A percentile compares a stretch with the other conserved stretches of the same genome.
Conservation (phyloP, 768 basidiomycete species). For the Strobilomyces confusus region DNA sequence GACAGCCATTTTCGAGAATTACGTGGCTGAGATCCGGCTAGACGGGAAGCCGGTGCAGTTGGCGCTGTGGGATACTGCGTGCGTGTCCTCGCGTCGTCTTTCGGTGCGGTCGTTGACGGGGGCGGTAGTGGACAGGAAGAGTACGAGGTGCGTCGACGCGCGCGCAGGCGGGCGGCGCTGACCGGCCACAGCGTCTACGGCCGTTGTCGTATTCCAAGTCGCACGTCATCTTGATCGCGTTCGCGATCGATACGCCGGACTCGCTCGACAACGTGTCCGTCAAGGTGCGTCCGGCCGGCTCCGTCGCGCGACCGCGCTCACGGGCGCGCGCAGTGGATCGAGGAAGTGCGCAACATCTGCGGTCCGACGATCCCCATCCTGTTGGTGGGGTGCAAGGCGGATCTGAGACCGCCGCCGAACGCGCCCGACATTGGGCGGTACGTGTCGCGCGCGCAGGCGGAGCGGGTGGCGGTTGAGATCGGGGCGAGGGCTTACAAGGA, state of each 20-base stretch:
- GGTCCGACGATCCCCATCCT: constrained; percentile 90
- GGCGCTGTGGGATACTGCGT: constrained; percentile 99
- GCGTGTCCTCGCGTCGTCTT: constrained; percentile 33
- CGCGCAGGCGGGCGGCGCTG: not conserved
- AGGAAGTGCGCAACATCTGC: constrained; percentile 96
- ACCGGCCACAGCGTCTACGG: constrained; percentile 66
- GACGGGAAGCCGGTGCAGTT: constrained; percentile 98
- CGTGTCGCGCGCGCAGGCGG: constrained; percentile 77
- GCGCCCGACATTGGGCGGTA: constrained; percentile 49
- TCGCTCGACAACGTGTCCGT: constrained; percentile 92
- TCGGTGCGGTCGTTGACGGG: not conserved
- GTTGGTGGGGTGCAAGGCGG: constrained; percentile 94
- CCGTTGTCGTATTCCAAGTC: constrained; percentile 98
- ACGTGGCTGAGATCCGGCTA: constrained; percentile 95
- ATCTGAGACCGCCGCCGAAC: constrained; percentile 65
- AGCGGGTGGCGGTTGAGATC: constrained; percentile 76
- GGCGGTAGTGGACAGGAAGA: constrained; percentile 88
- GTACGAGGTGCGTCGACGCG: constrained; percentile 55
- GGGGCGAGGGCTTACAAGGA: constrained; percentile 95
- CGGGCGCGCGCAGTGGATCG: constrained; percentile 81
- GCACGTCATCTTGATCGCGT: constrained; percentile 97
- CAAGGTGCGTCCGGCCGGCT: constrained; percentile 76
- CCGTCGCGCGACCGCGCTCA: not conserved
- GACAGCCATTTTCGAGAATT: constrained; percentile 91
- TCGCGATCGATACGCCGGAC: constrained; percentile 93